A percentile compares a stretch with the other conserved stretches of the same genome.
Evolutionary conservation across 352 stramenopile species (phyloP).

Genomic region (Globisporangium megalacanthum): DNA sequence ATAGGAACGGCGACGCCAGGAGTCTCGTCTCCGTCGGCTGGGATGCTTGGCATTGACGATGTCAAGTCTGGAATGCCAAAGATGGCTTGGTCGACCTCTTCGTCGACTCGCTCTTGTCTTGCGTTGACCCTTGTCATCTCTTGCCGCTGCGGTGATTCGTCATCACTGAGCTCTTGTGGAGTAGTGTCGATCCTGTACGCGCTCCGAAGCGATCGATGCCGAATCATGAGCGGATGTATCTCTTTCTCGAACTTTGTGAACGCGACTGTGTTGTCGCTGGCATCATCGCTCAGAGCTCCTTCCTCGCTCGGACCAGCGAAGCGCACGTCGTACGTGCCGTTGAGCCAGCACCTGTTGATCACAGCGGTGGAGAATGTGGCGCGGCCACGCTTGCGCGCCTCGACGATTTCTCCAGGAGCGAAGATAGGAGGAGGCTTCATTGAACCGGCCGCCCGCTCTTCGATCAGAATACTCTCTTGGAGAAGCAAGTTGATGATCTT

Average conservation of each 20-base stretch:
- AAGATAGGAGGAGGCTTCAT: neutral
- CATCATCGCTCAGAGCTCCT: too few species aligned
- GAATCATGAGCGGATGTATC: constrained; percentile 1
- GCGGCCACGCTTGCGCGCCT: constrained; percentile 1
- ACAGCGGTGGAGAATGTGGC: constrained; percentile 10
- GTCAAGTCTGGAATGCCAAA: too few species aligned
- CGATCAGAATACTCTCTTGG: too few species aligned
- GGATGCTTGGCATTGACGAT: too few species aligned
- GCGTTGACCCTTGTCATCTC: too few species aligned
- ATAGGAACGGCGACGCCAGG: neutral
- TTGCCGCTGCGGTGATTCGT: too few species aligned
- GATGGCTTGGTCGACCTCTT: too few species aligned
- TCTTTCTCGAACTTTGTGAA: neutral
- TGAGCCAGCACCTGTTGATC: constrained; percentile 15
- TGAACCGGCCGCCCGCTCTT: too few species aligned
- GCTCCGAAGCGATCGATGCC: neutral
- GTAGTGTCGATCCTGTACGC: neutral
- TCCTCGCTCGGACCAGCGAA: neutral
- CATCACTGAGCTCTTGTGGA: neutral
- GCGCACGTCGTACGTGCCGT: constrained; percentile 21
- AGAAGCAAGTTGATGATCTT: neutral
- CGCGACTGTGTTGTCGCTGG: neutral
- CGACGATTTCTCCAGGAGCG: constrained; percentile 6
- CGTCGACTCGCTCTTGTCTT: neutral
- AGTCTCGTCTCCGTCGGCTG: too few species aligned